Percentiles rank a stretch among this genome's conserved stretches.
phyloP scores from a whole-genome alignment of 768 basidiomycete species.

The Hysterangium stoloniferum region DNA sequence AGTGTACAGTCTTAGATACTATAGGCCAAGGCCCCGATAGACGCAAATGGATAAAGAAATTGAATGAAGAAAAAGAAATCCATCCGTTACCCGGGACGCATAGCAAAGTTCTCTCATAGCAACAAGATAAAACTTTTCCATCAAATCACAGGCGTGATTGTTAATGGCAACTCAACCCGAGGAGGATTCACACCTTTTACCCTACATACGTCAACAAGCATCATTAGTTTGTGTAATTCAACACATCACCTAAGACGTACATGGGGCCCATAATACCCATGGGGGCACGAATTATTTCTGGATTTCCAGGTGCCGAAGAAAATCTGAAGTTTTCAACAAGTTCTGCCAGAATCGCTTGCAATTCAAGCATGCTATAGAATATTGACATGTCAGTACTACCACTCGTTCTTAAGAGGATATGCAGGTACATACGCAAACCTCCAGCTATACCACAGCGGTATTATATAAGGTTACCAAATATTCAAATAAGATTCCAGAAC shows the following conservation, averaged over 20 bases:
- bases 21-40: no score
- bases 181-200: not conserved
- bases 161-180: not conserved
- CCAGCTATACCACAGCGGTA: no score
- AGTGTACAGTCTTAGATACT: no score
- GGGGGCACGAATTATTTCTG: conserved; percentile 24
- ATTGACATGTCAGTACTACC: not conserved
- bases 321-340: conserved; percentile 30
- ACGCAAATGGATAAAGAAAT: no score
- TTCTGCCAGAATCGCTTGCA: conserved; percentile 27
- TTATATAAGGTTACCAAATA: no score
- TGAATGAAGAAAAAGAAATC: no score
- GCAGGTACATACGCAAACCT: conserved; percentile 11
- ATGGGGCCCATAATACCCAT: conserved; percentile 28
- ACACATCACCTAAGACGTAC: not conserved
- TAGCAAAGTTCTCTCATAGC: no score
- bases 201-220: no score
- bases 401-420: not conserved
- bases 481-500: not conserved
- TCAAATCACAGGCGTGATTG: not conserved
- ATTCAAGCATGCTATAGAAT: conserved; percentile 23
- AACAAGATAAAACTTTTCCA: no score
- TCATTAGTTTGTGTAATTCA: no score
- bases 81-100: no score
- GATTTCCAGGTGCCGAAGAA: conserved; percentile 22